phyloP scores from a whole-genome alignment of 2,329 filamentous ascomycete genomes.

The Aspergillus calidoustus region DNA sequence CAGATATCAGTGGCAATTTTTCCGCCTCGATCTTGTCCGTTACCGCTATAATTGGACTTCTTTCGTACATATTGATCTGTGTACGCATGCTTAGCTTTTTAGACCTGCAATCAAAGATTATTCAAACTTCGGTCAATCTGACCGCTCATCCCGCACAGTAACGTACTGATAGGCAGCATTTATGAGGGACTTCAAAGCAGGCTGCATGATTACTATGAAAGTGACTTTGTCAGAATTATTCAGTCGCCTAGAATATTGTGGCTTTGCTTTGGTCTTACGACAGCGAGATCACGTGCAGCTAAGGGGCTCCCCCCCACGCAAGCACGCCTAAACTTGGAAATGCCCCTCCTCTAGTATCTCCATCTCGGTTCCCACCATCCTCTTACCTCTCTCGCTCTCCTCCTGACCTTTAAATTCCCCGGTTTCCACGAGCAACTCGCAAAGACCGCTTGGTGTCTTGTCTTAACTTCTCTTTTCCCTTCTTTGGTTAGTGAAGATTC shows the following conservation, averaged over 20 bases:
- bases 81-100: conserved; percentile 30
- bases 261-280: conserved; percentile 26
- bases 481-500: conserved; percentile 18
- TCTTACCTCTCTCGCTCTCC: conserved; percentile 20
- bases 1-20: conserved; percentile 9
- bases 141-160: background rate
- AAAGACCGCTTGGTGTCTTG: conserved; percentile 17
- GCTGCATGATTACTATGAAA: conserved; percentile 6
- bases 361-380: conserved; percentile 24
- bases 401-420: conserved; percentile 18
- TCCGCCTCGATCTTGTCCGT: background rate
- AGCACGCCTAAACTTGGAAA: conserved; percentile 35
- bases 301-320: conserved; percentile 27
- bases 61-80: conserved; percentile 35
- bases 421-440: conserved; percentile 6
- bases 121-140: background rate
- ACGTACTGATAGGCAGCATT: background rate
- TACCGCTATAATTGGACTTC: conserved; percentile 5
- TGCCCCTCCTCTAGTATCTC: conserved; percentile 40
- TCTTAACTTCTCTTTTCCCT: conserved; percentile 18
- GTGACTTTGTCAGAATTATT: conserved; percentile 10
- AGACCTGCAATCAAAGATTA: conserved; percentile 9
- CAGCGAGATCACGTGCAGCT: conserved; percentile 26
- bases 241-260: conserved; percentile 16
- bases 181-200: conserved; percentile 11